Evolutionary conservation across 2,329 filamentous ascomycete species (phyloP).

Genomic region (Trichoderma gracile): DNA sequence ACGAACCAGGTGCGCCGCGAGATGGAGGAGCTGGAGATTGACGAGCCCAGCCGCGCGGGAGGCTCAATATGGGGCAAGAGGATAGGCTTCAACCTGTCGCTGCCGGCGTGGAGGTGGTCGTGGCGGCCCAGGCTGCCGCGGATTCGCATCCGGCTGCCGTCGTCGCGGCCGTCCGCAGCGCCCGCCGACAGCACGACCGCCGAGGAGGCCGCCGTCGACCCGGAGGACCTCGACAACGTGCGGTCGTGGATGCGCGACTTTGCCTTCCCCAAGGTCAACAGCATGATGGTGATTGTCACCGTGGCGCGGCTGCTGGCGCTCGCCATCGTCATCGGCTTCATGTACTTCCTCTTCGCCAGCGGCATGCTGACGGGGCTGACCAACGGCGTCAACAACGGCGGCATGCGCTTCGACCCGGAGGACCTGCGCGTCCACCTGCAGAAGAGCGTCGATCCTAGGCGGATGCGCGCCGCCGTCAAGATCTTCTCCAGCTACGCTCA

Average conservation of each 20-base stretch:
- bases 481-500: constrained; percentile 85
- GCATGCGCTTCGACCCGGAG: constrained; percentile 77
- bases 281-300: constrained; percentile 56
- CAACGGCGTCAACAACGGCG: constrained; percentile 58
- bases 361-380: constrained; percentile 73
- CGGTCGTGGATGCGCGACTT: constrained; percentile 32
- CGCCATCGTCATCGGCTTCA: constrained; percentile 70
- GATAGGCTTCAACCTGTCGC: constrained; percentile 53
- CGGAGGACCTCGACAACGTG: constrained; percentile 33
- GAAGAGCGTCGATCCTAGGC: constrained; percentile 66
- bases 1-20: constrained; percentile 72
- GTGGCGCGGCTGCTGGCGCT: constrained; percentile 74
- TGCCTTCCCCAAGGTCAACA: constrained; percentile 44
- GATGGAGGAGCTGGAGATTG: constrained; percentile 86
- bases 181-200: constrained; percentile 26
- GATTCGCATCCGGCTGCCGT: constrained; percentile 51
- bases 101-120: constrained; percentile 57
- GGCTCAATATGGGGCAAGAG: constrained; percentile 56
- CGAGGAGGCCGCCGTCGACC: constrained; percentile 24
- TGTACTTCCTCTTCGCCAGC: constrained; percentile 84
- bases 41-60: constrained; percentile 58
- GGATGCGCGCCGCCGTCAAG: constrained; percentile 70
- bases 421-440: constrained; percentile 76
- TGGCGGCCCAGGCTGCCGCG: constrained; percentile 57
- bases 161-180: constrained; percentile 37